Conservation (phyloP, 1,284 basidiomycete genomes). For the Mycena sp. region DNA sequence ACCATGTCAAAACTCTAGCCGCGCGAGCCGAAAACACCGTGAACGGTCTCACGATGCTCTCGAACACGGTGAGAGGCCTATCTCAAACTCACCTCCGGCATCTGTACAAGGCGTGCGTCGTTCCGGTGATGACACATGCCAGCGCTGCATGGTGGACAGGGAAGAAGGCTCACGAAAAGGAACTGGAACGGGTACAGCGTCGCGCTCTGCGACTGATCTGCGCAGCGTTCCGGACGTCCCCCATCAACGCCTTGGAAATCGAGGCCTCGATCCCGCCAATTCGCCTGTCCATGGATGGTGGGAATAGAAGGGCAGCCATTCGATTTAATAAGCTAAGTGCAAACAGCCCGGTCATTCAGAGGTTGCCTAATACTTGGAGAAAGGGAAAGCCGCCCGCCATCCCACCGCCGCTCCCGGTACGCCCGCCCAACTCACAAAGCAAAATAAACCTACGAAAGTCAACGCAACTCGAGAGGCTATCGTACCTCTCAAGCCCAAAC, state of each 20-base stretch:
- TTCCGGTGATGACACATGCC: slow-evolving; percentile 44
- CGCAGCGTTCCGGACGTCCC: slow-evolving; percentile 46
- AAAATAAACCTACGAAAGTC: slow-evolving; percentile 9
- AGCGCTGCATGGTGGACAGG: slow-evolving; percentile 45
- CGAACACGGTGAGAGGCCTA: slow-evolving; percentile 47
- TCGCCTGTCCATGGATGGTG: too few species aligned
- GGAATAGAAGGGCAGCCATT: too few species aligned
- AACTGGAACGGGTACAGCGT: slow-evolving; percentile 40
- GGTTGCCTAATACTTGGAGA: slow-evolving; percentile 32
- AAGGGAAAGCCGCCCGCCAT: neutral
- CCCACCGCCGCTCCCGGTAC: slow-evolving; percentile 24
- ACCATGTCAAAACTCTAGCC: slow-evolving; percentile 38
- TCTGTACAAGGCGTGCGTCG: slow-evolving; percentile 43
- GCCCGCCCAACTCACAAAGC: neutral
- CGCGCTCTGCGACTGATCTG: slow-evolving; percentile 41
- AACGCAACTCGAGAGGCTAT: slow-evolving; percentile 24
- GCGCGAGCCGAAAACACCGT: slow-evolving; percentile 36
- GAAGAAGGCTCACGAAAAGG: slow-evolving; percentile 31
- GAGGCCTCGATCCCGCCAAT: slow-evolving; percentile 44
- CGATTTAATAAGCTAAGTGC: too few species aligned
- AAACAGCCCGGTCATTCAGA: slow-evolving; percentile 32
- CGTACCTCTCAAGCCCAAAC: slow-evolving; percentile 14
- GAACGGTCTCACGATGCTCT: slow-evolving; percentile 42
- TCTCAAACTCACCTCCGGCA: slow-evolving; percentile 36
- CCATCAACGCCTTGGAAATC: slow-evolving; percentile 41